A percentile compares a stretch with the other conserved stretches of the same genome.
phyloP scores from a whole-genome alignment of 2,329 filamentous ascomycete genomes.

The Fonsecaea pugnacius region DNA sequence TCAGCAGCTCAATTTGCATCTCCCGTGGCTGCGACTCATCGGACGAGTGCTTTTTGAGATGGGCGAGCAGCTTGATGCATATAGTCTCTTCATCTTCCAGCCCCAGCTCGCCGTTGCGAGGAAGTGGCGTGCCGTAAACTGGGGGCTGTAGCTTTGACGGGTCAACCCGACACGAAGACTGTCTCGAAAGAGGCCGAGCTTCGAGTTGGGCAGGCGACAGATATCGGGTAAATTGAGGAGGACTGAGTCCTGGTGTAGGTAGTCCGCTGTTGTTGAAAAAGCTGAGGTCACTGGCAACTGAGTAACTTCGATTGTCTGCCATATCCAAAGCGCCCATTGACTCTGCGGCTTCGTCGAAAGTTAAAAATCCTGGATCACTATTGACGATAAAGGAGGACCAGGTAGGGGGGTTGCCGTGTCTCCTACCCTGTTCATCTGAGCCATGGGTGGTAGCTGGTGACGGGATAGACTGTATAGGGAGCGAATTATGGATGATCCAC shows the following conservation, averaged over 20 bases:
- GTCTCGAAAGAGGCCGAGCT: constrained; percentile 24
- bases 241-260: constrained; percentile 35
- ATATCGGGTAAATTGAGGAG: constrained; percentile 33
- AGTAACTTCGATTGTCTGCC: constrained; percentile 32
- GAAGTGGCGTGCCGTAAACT: background rate
- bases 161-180: constrained; percentile 19
- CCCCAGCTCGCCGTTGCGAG: background rate
- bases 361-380: constrained; percentile 28
- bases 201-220: constrained; percentile 34
- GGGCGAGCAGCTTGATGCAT: constrained; percentile 37
- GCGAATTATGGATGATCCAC: constrained; percentile 27
- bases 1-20: constrained; percentile 32
- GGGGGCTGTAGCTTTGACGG: constrained; percentile 20
- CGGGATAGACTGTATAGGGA: constrained; percentile 31
- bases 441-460: constrained; percentile 34
- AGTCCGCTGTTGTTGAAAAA: constrained; percentile 34
- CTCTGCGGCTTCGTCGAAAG: constrained; percentile 31
- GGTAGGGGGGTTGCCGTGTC: constrained; percentile 22
- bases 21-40: constrained; percentile 27
- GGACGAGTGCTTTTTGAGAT: constrained; percentile 33
- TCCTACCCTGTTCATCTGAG: constrained; percentile 28
- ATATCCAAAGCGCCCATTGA: constrained; percentile 32
- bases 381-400: constrained; percentile 32
- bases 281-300: constrained; percentile 28
- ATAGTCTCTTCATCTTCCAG: constrained; percentile 36